These are phyloP conservation scores for Talaromyces stipitatus DNA, from an alignment of 495 filamentous ascomycete species.

Conservation along the genomic window DNA sequence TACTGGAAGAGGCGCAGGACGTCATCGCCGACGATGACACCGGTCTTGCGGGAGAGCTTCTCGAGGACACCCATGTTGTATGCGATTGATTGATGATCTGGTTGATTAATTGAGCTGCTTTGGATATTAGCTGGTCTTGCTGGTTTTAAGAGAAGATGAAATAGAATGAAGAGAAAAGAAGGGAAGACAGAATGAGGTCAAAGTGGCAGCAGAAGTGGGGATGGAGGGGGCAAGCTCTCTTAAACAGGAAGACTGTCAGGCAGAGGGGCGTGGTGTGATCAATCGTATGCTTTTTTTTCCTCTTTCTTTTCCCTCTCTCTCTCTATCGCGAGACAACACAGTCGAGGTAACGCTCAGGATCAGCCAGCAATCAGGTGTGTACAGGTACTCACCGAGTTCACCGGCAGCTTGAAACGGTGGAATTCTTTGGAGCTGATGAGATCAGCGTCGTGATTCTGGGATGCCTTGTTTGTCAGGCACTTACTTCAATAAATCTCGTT, in stretches of 20 bases:
- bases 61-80: slow-evolving; percentile 53
- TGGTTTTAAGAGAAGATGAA: slow-evolving; percentile 6
- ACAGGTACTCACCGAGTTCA: slow-evolving; percentile 21
- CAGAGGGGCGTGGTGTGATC: background rate
- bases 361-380: no score
- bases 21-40: slow-evolving; percentile 84
- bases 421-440: slow-evolving; percentile 11
- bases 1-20: slow-evolving; percentile 76
- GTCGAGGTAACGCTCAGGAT: no score
- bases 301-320: no score
- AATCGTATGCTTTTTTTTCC: background rate
- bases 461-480: background rate
- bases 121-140: background rate
- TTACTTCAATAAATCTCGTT: background rate
- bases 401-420: slow-evolving; percentile 14
- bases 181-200: slow-evolving; percentile 7
- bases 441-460: no score
- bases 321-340: no score
- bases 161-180: slow-evolving; percentile 7
- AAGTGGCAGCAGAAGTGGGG: slow-evolving; percentile 7
- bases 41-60: slow-evolving; percentile 66
- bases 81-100: background rate
- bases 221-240: slow-evolving; percentile 11
- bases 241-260: background rate
- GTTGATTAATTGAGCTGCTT: background rate